Base-by-base conservation (phyloP, 495 filamentous ascomycete genomes). In the Apodospora peruviana region DNA sequence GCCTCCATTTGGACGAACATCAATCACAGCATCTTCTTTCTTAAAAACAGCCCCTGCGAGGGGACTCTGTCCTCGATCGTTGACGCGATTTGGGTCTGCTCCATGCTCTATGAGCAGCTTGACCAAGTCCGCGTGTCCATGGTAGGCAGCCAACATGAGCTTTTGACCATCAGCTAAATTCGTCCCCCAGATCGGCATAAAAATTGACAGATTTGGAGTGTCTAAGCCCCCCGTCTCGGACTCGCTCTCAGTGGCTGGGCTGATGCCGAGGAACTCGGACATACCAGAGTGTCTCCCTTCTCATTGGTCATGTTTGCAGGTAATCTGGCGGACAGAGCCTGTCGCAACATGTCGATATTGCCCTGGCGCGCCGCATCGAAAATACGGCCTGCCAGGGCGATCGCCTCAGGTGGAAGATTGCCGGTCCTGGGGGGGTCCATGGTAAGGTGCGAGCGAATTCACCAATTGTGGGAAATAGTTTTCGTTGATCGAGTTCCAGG, bases 91-190 rank as follows among this genome's bases (percentile, higher is more conserved):
- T 5, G 76, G 69, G 51, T 81, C 71, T 5, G 73, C 77, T 7
- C 74, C 72, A 46, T 76, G 68, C 10, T 70, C 58, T 10, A 80
- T 58, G 4, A 81, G 67, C 11, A 78, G 58, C 17, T 65, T 69
- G 41, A 77, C 75, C 9, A 79, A 64, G 2, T 72, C 59, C 20
- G 69, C 67, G 43, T 80, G 77, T 44, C 75, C 76, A 45, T 80
- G 67, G 52, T 81, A 81, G 4, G 75, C 68, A 5, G 76, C 72
- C 5, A 81, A 70, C 77, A 87, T 79, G 22, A 81, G 62, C 75
- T 78, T 20, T 37, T 19, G 38, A 16, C n/a, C 5, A 12, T 10
- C n/a, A 10, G 8, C 36, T n/a, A 38, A 9, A 40, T 16, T 40
- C n/a, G n/a, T n/a, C n/a, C n/a, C n/a, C n/a, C n/a, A n/a, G n/a